Evolutionary conservation across 306 rosid species (phyloP).

Genomic region (Trichosanthes cucumerina): DNA sequence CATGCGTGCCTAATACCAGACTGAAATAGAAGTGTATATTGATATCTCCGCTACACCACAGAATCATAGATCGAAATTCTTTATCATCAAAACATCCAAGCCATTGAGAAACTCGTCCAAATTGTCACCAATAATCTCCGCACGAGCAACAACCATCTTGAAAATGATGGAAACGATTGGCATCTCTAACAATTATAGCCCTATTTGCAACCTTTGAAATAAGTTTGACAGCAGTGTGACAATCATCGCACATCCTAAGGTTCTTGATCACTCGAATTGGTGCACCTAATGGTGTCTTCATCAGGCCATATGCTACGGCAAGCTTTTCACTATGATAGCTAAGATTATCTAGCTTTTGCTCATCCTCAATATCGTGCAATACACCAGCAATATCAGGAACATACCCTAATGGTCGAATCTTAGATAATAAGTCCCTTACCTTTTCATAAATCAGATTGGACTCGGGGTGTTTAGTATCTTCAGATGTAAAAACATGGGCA

Average conservation of each 20-base stretch:
- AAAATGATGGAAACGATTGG: conserved; percentile 23
- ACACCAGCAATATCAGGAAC: conserved; percentile 17
- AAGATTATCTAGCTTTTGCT: conserved; percentile 9
- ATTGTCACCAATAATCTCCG: conserved; percentile 20
- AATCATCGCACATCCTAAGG: conserved; percentile 25
- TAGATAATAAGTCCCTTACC: conserved; percentile 3
- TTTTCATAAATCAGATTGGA: conserved; percentile 4
- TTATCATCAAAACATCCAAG: background rate
- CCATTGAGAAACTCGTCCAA: background rate
- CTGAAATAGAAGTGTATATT: background rate
- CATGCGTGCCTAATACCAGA: background rate
- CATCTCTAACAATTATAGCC: conserved; percentile 21
- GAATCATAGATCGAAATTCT: background rate
- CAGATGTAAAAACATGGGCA: conserved; percentile 12
- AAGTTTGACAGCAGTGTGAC: conserved; percentile 22
- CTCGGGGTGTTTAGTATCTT: conserved; percentile 16
- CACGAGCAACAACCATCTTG: conserved; percentile 20
- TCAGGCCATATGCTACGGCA: conserved; percentile 23
- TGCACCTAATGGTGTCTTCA: conserved; percentile 18
- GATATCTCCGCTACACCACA: background rate
- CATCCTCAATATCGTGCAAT: conserved; percentile 13
- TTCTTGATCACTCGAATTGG: conserved; percentile 20
- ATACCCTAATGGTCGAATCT: conserved; percentile 12
- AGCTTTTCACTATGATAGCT: conserved; percentile 28
- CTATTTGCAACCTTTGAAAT: conserved; percentile 16